Conservation (phyloP, 345 rosid species). For the Psidium guajava region DNA sequence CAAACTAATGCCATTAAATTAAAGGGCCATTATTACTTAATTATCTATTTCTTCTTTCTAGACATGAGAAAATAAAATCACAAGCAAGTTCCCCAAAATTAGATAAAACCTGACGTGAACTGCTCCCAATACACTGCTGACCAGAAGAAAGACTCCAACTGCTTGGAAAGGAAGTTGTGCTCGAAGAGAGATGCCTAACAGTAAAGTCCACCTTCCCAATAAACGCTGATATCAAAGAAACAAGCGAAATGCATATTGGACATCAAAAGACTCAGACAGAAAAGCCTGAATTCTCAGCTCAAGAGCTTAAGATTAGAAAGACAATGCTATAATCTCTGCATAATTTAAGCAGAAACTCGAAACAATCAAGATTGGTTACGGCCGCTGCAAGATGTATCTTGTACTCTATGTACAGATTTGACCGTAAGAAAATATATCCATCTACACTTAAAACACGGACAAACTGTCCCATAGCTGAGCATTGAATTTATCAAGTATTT, state of each 20-base stretch:
- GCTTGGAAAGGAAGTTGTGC: constrained; percentile 62
- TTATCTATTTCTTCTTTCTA: not conserved
- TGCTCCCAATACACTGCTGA: constrained; percentile 64
- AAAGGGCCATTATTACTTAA: not conserved
- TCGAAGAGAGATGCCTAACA: constrained; percentile 87
- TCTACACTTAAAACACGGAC: not conserved
- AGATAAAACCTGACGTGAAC: constrained; percentile 37
- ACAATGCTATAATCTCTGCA: not conserved
- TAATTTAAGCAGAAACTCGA: not conserved
- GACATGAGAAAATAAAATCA: not conserved
- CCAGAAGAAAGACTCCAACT: constrained; percentile 43
- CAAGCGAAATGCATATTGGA: not conserved
- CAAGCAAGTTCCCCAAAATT: not conserved
- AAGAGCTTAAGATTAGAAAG: not conserved
- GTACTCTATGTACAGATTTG: not conserved
- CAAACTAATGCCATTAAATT: not conserved
- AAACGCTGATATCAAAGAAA: constrained; percentile 37
- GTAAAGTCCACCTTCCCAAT: constrained; percentile 96
- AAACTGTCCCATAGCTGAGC: not conserved
- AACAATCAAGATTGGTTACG: not conserved
- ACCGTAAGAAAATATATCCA: not conserved
- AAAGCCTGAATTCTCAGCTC: not conserved
- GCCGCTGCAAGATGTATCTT: not conserved
- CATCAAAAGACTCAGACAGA: not conserved
- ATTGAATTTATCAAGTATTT: not conserved